These are phyloP conservation scores for Oidium heveae DNA, from an alignment of 2,329 filamentous ascomycete species.

Conservation along the genomic window DNA sequence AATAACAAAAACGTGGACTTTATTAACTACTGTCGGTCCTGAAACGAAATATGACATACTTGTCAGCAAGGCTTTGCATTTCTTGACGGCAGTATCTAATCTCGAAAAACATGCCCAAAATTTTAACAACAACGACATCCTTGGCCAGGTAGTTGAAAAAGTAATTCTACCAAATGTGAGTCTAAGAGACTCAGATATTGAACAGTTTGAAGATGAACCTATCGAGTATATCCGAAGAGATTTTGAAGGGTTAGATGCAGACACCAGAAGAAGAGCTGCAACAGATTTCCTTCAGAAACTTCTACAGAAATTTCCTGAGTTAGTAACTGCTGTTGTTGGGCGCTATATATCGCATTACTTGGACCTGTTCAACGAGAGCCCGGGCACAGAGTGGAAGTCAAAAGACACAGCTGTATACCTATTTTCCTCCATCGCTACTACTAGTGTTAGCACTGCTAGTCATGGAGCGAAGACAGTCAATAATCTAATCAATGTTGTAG, in stretches of 20 bases:
- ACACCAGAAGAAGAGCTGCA: slow-evolving; percentile 73
- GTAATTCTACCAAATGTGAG: slow-evolving; percentile 85
- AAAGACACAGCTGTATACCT: slow-evolving; percentile 98
- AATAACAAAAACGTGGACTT: slow-evolving; percentile 71
- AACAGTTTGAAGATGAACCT: slow-evolving; percentile 93
- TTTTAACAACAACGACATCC: slow-evolving; percentile 60
- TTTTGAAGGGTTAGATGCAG: slow-evolving; percentile 84
- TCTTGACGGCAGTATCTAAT: slow-evolving; percentile 69
- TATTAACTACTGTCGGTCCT: slow-evolving; percentile 63
- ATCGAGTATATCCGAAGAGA: slow-evolving; percentile 95
- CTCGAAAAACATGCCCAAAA: slow-evolving; percentile 52
- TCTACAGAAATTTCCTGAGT: slow-evolving; percentile 63
- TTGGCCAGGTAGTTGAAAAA: slow-evolving; percentile 80
- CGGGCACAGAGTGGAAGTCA: slow-evolving; percentile 61
- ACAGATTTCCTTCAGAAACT: slow-evolving; percentile 84
- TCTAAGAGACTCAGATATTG: slow-evolving; percentile 75
- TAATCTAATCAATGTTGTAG: slow-evolving; percentile 61
- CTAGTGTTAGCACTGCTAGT: slow-evolving; percentile 62
- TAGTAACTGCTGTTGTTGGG: slow-evolving; percentile 69
- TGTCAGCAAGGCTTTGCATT: slow-evolving; percentile 83
- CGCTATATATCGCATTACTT: slow-evolving; percentile 75
- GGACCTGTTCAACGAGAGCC: slow-evolving; percentile 41
- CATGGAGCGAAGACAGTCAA: slow-evolving; percentile 87
- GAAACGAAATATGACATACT: slow-evolving; percentile 87
- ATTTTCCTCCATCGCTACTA: slow-evolving; percentile 81